A percentile compares a stretch with the other conserved stretches of the same genome.
These are phyloP conservation scores for Quillaja saponaria DNA, from an alignment of 306 rosid species.

Conservation along the genomic window DNA sequence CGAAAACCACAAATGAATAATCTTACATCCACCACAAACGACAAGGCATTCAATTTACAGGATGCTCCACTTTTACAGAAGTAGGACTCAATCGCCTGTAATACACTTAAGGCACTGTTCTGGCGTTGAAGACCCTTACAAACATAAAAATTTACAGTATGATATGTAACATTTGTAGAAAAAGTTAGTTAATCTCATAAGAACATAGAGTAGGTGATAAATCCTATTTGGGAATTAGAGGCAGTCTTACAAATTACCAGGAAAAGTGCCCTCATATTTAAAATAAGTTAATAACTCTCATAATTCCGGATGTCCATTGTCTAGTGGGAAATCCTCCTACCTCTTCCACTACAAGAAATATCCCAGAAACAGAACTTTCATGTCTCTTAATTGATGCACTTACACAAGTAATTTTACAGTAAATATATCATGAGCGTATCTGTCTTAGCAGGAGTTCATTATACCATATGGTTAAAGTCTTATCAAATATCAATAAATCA, in stretches of 20 bases:
- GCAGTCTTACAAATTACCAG: too few species aligned
- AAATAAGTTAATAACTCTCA: too few species aligned
- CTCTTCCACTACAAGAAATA: too few species aligned
- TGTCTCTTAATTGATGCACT: too few species aligned
- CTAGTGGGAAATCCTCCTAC: too few species aligned
- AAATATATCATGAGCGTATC: too few species aligned
- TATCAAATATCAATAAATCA: background rate
- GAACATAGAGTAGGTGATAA: background rate
- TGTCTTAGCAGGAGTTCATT: background rate
- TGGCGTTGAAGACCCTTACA: conserved; percentile 64
- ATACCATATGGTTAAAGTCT: conserved; percentile 3
- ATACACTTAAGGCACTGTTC: conserved; percentile 65
- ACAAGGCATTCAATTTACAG: conserved; percentile 64
- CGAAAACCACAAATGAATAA: conserved; percentile 38
- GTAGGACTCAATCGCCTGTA: conserved; percentile 60
- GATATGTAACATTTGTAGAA: conserved; percentile 20
- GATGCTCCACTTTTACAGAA: conserved; percentile 51
- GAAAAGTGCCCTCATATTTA: too few species aligned
- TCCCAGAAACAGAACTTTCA: too few species aligned
- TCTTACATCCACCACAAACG: conserved; percentile 75
- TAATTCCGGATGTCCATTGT: too few species aligned
- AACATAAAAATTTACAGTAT: conserved; percentile 28
- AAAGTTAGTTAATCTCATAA: background rate
- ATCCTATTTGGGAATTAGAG: background rate
- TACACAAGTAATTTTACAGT: too few species aligned